Conservation (phyloP, 169 alveolate species). For the Plasmodium cynomolgi region DNA sequence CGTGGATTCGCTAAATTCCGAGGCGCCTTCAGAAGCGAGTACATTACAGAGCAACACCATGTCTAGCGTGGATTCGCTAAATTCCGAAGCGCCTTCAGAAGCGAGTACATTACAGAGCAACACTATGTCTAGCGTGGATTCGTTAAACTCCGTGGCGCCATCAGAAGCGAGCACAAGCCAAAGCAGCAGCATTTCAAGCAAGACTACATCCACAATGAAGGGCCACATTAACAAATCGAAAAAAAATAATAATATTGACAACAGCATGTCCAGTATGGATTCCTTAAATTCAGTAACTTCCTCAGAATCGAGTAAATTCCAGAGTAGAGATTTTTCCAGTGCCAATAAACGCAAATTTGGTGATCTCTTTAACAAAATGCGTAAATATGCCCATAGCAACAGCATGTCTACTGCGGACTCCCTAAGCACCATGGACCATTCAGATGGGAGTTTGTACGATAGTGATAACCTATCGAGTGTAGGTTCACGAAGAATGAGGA, state of each 20-base stretch:
- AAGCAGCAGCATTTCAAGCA: background rate
- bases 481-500: background rate
- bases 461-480: background rate
- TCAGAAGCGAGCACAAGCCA: background rate
- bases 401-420: background rate
- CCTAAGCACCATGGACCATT: background rate
- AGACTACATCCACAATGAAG: background rate
- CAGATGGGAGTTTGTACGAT: background rate
- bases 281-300: background rate
- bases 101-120: background rate
- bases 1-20: background rate
- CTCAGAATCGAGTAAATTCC: background rate
- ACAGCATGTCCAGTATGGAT: background rate
- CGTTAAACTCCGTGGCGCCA: background rate
- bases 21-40: background rate
- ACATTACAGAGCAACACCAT: background rate
- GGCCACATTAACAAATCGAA: background rate
- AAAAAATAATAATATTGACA: background rate
- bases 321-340: background rate
- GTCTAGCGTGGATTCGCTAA: background rate
- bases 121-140: background rate
- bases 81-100: background rate
- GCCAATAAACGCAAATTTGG: background rate
- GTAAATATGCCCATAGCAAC: background rate
- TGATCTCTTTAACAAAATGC: background rate